These are phyloP conservation scores for Geotrichum aggregatum DNA, from an alignment of 1,139 yeast species.

Conservation along the genomic window DNA sequence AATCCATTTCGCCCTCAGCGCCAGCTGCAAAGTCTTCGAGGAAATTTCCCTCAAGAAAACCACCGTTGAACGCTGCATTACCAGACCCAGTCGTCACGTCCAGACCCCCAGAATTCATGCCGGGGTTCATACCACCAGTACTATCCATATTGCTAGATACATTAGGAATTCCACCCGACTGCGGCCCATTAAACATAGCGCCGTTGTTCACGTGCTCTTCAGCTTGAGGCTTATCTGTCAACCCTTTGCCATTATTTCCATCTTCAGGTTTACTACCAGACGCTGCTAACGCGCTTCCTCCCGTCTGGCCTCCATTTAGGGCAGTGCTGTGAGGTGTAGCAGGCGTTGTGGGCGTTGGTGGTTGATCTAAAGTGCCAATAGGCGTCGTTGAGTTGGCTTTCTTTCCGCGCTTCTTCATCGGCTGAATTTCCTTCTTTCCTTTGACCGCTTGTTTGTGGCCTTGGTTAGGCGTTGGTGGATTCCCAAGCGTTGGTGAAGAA, in stretches of 20 bases:
- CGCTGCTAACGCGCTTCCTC: constrained; percentile 9
- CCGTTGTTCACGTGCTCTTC: not conserved
- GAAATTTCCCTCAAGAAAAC: constrained; percentile 31
- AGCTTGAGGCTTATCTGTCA: not conserved
- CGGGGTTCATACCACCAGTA: too few species aligned
- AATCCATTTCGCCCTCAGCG: constrained; percentile 33
- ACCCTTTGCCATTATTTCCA: not conserved
- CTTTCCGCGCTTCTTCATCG: constrained; percentile 25
- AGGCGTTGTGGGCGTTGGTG: constrained; percentile 42
- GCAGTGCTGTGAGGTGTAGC: constrained; percentile 30
- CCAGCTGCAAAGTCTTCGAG: constrained; percentile 34
- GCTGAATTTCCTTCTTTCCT: constrained; percentile 40
- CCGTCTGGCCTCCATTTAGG: constrained; percentile 12
- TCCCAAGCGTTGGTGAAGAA: constrained; percentile 37
- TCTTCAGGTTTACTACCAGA: not conserved
- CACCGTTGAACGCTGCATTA: constrained; percentile 12
- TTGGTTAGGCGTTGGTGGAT: constrained; percentile 48
- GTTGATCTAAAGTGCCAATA: constrained; percentile 36
- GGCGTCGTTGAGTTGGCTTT: constrained; percentile 31
- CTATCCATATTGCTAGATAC: too few species aligned
- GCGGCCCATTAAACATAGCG: constrained; percentile 18
- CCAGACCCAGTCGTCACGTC: constrained; percentile 20
- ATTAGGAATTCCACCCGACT: too few species aligned
- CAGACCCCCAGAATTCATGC: constrained; percentile 4
- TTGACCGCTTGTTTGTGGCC: constrained; percentile 40